A percentile compares a stretch with the other conserved stretches of the same genome.
These are phyloP conservation scores for Pleurotus citrinopileatus DNA, from an alignment of 768 basidiomycete species.

Conservation along the genomic window DNA sequence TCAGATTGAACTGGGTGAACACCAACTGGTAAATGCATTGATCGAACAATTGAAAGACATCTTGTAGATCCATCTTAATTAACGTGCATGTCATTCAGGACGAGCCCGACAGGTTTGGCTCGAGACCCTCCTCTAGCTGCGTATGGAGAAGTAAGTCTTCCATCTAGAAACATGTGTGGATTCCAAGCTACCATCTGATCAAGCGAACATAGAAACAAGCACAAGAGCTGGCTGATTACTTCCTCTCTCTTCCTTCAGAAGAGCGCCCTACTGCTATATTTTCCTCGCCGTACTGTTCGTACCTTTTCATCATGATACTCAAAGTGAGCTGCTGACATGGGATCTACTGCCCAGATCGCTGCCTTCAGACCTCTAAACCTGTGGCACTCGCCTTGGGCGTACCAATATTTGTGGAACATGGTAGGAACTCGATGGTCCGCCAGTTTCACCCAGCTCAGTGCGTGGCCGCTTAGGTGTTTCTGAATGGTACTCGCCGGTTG, in stretches of 20 bases:
- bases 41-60: not conserved
- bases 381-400: conserved; percentile 56
- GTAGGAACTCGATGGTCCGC: conserved; percentile 23
- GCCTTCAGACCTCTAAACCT: conserved; percentile 76
- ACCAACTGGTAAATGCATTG: conserved; percentile 50
- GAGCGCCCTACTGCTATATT: conserved; percentile 76
- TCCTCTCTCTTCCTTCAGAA: conserved; percentile 59
- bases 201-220: conserved; percentile 56
- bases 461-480: conserved; percentile 45
- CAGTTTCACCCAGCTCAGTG: not conserved
- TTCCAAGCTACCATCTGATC: not conserved
- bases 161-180: no score
- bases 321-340: not conserved
- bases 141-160: conserved; percentile 54
- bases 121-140: conserved; percentile 74
- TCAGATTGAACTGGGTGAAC: conserved; percentile 71
- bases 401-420: conserved; percentile 80
- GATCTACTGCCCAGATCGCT: conserved; percentile 69
- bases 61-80: not conserved
- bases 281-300: conserved; percentile 78
- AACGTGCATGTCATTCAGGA: conserved; percentile 38
- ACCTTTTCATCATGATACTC: not conserved
- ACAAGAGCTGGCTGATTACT: conserved; percentile 63
- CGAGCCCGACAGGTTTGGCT: conserved; percentile 61
- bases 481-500: conserved; percentile 79